phyloP scores from a whole-genome alignment of 1,139 yeast genomes.

The Yamadazyma aaseri region DNA sequence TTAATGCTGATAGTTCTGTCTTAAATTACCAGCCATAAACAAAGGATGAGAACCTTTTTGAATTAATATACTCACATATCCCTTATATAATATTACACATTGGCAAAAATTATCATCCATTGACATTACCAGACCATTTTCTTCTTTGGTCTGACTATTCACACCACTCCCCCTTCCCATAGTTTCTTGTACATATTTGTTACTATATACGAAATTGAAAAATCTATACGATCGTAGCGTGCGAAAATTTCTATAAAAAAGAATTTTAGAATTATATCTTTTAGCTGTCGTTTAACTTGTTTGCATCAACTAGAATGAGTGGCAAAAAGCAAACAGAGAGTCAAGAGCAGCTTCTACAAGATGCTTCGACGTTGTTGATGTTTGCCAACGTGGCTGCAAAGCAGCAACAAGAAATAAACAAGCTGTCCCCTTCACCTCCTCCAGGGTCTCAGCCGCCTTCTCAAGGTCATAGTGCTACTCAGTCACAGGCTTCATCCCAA shows the following conservation, averaged over 20 bases:
- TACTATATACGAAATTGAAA: background rate
- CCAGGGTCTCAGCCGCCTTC: conserved; percentile 1
- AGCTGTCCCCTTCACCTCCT: conserved; percentile 17
- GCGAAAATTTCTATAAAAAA: conserved; percentile 1
- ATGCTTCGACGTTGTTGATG: conserved; percentile 66
- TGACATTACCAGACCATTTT: too few relatives aligned
- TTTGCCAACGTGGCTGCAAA: conserved; percentile 58
- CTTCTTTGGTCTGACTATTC: too few relatives aligned
- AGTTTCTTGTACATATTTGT: too few relatives aligned
- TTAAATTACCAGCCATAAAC: too few relatives aligned
- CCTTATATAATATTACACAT: too few relatives aligned
- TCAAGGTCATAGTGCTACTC: background rate
- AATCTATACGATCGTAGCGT: conserved; percentile 1
- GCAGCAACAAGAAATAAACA: conserved; percentile 29
- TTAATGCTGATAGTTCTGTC: too few relatives aligned
- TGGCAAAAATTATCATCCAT: too few relatives aligned
- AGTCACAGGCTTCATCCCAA: conserved; percentile 4
- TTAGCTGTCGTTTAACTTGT: background rate
- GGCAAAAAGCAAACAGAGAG: too few relatives aligned
- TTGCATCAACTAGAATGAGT: background rate
- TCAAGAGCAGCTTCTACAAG: conserved; percentile 24
- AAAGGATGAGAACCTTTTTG: too few relatives aligned
- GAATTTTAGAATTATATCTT: conserved; percentile 1
- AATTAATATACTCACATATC: too few relatives aligned
- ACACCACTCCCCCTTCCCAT: too few relatives aligned